phyloP scores from a whole-genome alignment of 2,329 filamentous ascomycete species.

The Ambrosiella xylebori region DNA sequence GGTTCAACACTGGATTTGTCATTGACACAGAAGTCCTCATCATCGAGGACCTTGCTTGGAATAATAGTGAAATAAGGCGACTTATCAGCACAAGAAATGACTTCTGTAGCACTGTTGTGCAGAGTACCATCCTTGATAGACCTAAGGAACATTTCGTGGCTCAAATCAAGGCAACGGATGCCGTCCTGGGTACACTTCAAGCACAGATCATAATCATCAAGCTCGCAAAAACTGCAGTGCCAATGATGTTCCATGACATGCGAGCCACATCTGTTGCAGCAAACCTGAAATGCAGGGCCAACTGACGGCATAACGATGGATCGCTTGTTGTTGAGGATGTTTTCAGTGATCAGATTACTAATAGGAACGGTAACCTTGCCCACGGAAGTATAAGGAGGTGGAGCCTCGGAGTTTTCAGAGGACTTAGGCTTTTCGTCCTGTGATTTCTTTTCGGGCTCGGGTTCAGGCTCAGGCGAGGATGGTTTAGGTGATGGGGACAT shows the following conservation, averaged over 20 bases:
- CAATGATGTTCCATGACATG: constrained; percentile 71
- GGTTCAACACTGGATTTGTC: too few species aligned
- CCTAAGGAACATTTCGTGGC: constrained; percentile 92
- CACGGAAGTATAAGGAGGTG: too few species aligned
- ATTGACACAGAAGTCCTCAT: too few species aligned
- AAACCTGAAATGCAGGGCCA: constrained; percentile 53
- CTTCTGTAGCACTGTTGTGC: constrained; percentile 68
- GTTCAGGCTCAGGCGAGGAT: neutral
- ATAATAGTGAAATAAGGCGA: too few species aligned
- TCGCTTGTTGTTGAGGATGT: neutral
- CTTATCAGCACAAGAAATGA: constrained; percentile 24
- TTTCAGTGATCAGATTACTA: neutral
- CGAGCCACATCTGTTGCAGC: constrained; percentile 78
- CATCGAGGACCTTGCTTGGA: too few species aligned
- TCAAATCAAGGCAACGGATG: constrained; percentile 56
- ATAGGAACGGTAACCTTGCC: too few species aligned
- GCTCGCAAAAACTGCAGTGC: constrained; percentile 86
- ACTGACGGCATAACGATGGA: constrained; percentile 16
- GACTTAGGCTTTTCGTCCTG: too few species aligned
- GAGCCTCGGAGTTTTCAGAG: too few species aligned
- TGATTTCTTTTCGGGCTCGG: too few species aligned
- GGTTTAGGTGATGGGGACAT: neutral
- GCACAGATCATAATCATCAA: constrained; percentile 90
- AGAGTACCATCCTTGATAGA: constrained; percentile 62
- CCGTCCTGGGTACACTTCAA: constrained; percentile 58